Percentiles rank a stretch among this genome's conserved stretches.
Evolutionary conservation across 2,329 filamentous ascomycete species (phyloP).

Genomic region (Ascochyta lentis): DNA sequence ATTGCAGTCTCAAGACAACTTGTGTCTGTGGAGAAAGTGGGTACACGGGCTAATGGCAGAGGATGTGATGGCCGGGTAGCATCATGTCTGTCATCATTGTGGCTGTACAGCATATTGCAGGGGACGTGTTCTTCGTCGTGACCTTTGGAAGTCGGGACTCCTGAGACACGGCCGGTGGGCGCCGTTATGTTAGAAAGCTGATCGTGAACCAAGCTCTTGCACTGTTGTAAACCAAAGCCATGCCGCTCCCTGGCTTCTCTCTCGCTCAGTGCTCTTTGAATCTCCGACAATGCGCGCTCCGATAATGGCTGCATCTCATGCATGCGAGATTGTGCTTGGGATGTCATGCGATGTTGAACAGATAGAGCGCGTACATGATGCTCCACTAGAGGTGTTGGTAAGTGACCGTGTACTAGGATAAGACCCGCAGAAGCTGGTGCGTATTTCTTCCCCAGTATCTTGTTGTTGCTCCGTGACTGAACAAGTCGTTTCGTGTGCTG

Average conservation of each 20-base stretch:
- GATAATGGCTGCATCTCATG: background rate
- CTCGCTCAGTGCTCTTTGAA: background rate
- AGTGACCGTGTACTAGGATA: conserved; percentile 7
- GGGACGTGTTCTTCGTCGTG: background rate
- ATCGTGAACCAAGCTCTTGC: background rate
- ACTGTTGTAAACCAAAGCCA: too few relatives aligned
- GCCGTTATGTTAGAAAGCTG: conserved; percentile 22
- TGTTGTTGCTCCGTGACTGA: background rate
- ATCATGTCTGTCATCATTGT: background rate
- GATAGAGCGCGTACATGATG: background rate
- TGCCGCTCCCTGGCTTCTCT: background rate
- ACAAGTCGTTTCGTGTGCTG: background rate
- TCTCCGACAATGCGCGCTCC: background rate
- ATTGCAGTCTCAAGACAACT: background rate
- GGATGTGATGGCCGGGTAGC: background rate
- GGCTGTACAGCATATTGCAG: background rate
- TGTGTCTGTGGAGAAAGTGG: background rate
- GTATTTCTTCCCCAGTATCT: background rate
- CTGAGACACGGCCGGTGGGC: conserved; percentile 5
- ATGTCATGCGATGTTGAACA: background rate
- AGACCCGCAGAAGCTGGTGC: conserved; percentile 1
- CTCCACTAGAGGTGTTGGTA: conserved; percentile 10
- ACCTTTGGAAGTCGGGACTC: background rate
- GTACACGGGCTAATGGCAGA: background rate
- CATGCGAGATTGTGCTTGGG: too few relatives aligned